phyloP scores from a whole-genome alignment of 2,329 filamentous ascomycete genomes.

The Fusarium concolor region DNA sequence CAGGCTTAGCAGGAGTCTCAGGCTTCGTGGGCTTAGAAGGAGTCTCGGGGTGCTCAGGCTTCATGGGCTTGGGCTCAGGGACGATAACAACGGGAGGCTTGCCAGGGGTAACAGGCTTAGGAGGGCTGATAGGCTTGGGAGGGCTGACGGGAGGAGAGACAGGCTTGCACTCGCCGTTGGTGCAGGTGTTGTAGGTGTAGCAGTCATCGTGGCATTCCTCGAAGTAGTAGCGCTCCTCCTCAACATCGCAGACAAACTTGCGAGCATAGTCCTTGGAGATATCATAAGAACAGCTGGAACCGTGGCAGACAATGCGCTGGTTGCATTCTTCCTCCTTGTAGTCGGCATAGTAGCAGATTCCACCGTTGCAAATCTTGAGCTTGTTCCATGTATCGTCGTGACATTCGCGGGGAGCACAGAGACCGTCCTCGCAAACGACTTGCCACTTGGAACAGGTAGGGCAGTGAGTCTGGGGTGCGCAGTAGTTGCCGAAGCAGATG shows the following conservation, averaged over 20 bases:
- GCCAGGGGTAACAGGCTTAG: conserved; percentile 12
- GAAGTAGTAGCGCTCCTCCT: conserved; percentile 47
- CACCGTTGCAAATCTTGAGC: conserved; percentile 49
- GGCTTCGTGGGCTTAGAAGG: background rate
- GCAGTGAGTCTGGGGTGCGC: conserved; percentile 45
- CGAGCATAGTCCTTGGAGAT: conserved; percentile 45
- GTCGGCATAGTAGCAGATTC: conserved; percentile 47
- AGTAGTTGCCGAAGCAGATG: conserved; percentile 47
- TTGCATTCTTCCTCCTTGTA: conserved; percentile 47
- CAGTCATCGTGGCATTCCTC: conserved; percentile 48
- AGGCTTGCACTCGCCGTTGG: conserved; percentile 41
- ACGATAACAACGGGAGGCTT: conserved; percentile 14
- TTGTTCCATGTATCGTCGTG: conserved; percentile 45
- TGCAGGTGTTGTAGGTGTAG: conserved; percentile 43
- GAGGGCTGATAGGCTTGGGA: conserved; percentile 16
- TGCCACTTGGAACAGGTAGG: conserved; percentile 39
- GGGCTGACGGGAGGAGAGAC: conserved; percentile 26
- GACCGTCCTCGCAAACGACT: conserved; percentile 51
- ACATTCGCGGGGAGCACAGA: conserved; percentile 48
- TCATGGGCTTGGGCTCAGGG: conserved; percentile 15
- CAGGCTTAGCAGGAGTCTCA: background rate
- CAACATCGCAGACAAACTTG: conserved; percentile 48
- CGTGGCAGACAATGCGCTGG: conserved; percentile 51
- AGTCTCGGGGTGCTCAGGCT: background rate
- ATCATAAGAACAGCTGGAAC: conserved; percentile 46